Evolutionary conservation across 345 rosid species (phyloP).

Genomic region (Arabis alpina): DNA sequence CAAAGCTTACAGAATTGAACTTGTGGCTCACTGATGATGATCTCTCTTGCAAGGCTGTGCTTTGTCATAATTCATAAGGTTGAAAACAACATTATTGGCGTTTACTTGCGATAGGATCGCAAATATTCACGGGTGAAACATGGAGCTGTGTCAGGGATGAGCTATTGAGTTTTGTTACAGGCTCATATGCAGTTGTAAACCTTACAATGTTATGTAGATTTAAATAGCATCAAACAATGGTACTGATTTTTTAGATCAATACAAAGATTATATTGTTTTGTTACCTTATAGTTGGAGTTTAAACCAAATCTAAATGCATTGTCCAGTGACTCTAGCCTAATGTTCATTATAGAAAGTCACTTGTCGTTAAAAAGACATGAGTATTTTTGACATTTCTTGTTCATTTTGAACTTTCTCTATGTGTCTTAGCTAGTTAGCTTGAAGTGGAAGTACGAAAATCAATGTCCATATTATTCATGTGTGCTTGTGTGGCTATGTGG

Average conservation of each 20-base stretch:
- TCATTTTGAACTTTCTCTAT: not conserved
- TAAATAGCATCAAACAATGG: slow-evolving; percentile 8
- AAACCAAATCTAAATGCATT: not conserved
- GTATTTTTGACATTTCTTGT: not conserved
- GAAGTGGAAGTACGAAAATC: no score
- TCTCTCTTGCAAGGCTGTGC: slow-evolving; percentile 46
- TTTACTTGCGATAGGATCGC: slow-evolving; percentile 3
- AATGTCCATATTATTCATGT: no score
- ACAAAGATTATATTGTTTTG: slow-evolving; percentile 18
- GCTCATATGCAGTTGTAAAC: slow-evolving; percentile 5
- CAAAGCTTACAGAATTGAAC: slow-evolving; percentile 38
- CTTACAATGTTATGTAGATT: slow-evolving; percentile 17
- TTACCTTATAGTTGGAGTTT: slow-evolving; percentile 8
- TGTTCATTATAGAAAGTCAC: no score
- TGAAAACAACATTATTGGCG: not conserved
- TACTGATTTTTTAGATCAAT: slow-evolving; percentile 21
- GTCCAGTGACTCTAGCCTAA: not conserved
- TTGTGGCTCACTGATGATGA: slow-evolving; percentile 48
- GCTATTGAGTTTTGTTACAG: not conserved
- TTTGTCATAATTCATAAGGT: slow-evolving; percentile 41
- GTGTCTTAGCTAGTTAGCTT: no score
- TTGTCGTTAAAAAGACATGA: no score
- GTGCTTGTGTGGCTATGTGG: no score
- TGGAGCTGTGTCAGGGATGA: not conserved
- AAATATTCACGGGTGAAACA: slow-evolving; percentile 1